Evolutionary conservation across 2,329 filamentous ascomycete genomes (phyloP).

Genomic region (Penicillium sp.): DNA sequence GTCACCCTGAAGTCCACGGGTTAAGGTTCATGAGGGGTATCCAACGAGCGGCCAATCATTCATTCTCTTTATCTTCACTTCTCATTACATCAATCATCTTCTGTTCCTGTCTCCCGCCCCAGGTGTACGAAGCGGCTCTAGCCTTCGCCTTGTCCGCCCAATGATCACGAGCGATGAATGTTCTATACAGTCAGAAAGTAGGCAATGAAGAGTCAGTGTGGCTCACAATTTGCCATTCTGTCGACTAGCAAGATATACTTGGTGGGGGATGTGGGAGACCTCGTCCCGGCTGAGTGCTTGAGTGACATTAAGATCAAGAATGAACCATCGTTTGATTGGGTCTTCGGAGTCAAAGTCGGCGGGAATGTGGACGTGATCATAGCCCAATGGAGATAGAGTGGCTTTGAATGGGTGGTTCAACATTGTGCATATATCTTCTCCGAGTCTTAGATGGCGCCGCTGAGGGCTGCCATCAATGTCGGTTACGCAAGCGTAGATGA

Average conservation of each 20-base stretch:
- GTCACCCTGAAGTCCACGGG: slow-evolving; percentile 11
- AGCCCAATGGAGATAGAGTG: slow-evolving; percentile 13
- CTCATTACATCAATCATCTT: slow-evolving; percentile 13
- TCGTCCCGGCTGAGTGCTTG: slow-evolving; percentile 9
- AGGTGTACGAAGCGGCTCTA: slow-evolving; percentile 17
- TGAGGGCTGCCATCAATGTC: slow-evolving; percentile 23
- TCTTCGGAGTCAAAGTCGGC: slow-evolving; percentile 18
- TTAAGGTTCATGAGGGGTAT: neutral
- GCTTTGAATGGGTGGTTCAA: slow-evolving; percentile 16
- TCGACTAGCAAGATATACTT: slow-evolving; percentile 21
- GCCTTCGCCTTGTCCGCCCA: slow-evolving; percentile 18
- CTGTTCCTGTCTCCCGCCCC: slow-evolving; percentile 23
- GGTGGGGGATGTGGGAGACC: slow-evolving; percentile 18
- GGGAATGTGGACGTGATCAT: slow-evolving; percentile 25
- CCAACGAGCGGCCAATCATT: neutral
- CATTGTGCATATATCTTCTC: slow-evolving; percentile 16
- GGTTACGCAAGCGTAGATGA: slow-evolving; percentile 19
- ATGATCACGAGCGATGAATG: slow-evolving; percentile 14
- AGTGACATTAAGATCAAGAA: slow-evolving; percentile 19
- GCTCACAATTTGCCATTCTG: slow-evolving; percentile 20
- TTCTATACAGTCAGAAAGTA: slow-evolving; percentile 10
- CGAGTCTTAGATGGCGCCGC: slow-evolving; percentile 19
- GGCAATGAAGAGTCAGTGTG: neutral
- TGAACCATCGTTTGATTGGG: slow-evolving; percentile 22
- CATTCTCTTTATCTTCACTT: neutral